A percentile compares a stretch with the other conserved stretches of the same genome.
Evolutionary conservation across 164 flowering plant species (phyloP).

Genomic region (Chimonanthus salicifolius): DNA sequence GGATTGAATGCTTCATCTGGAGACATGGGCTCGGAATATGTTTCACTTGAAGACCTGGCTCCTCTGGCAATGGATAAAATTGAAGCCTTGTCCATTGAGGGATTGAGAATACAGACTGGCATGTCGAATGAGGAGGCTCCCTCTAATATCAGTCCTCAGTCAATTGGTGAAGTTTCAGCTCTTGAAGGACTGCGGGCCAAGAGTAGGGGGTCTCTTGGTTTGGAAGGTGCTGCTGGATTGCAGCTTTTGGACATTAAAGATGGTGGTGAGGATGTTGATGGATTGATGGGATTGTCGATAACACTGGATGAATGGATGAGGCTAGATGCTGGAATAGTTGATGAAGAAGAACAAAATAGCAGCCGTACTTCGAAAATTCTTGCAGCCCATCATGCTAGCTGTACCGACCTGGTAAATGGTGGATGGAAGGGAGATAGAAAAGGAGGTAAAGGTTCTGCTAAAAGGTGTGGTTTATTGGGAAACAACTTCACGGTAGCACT

Average conservation of each 20-base stretch:
- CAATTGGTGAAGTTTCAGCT: conserved; percentile 63
- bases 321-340: conserved; percentile 77
- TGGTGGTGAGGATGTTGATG: conserved; percentile 57
- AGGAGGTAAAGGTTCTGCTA: conserved; percentile 45
- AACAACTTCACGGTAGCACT: conserved; percentile 87
- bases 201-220: conserved; percentile 50
- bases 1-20: conserved; percentile 23
- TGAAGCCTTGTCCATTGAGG: conserved; percentile 91
- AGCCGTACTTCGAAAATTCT: conserved; percentile 73
- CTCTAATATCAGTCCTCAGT: conserved; percentile 58
- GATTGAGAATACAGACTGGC: conserved; percentile 87
- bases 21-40: conserved; percentile 49
- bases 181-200: conserved; percentile 47
- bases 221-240: conserved; percentile 77
- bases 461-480: conserved; percentile 74
- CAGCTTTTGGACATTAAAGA: conserved; percentile 72
- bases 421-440: conserved; percentile 49
- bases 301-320: conserved; percentile 94
- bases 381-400: conserved; percentile 81
- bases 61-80: conserved; percentile 91
- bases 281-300: conserved; percentile 79
- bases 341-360: conserved; percentile 56
- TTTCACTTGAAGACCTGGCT: conserved; percentile 85
- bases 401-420: conserved; percentile 37
- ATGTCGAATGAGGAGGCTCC: conserved; percentile 78